Conservation (phyloP, 2,329 filamentous ascomycete genomes). For the Malbranchea cinnamomea region DNA sequence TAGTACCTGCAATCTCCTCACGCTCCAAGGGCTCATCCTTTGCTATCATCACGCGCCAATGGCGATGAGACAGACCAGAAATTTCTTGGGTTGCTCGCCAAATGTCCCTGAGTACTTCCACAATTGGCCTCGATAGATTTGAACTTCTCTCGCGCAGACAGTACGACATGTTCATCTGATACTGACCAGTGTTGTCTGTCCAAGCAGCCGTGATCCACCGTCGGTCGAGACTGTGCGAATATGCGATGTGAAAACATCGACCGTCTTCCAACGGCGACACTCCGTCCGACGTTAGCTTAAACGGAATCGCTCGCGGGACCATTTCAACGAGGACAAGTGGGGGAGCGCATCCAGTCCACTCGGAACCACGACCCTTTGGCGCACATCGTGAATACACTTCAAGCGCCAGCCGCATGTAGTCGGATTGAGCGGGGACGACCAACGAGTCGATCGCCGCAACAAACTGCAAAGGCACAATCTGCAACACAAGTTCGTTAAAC, state of each 20-base stretch:
- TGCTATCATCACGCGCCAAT: conserved; percentile 42
- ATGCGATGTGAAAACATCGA: conserved; percentile 43
- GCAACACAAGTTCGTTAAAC: conserved; percentile 38
- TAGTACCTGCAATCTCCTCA: conserved; percentile 36
- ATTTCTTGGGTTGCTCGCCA: conserved; percentile 43
- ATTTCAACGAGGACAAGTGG: conserved; percentile 39
- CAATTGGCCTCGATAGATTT: conserved; percentile 21
- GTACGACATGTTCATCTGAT: conserved; percentile 40
- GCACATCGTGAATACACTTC: conserved; percentile 46
- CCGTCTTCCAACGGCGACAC: conserved; percentile 42
- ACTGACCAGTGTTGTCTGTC: conserved; percentile 41
- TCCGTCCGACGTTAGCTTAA: conserved; percentile 38
- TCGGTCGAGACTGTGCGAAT: conserved; percentile 39
- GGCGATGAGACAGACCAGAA: conserved; percentile 35
- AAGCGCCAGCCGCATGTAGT: conserved; percentile 36
- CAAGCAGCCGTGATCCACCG: conserved; percentile 45
- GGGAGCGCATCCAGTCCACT: conserved; percentile 34
- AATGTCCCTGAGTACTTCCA: conserved; percentile 40
- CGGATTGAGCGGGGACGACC: conserved; percentile 34
- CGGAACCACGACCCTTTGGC: conserved; percentile 21
- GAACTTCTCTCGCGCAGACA: conserved; percentile 31
- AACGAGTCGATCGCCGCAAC: conserved; percentile 37
- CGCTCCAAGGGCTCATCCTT: conserved; percentile 36
- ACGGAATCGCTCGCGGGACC: conserved; percentile 38
- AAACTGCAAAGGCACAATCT: conserved; percentile 42